Evolutionary conservation across 768 basidiomycete genomes (phyloP).

Genomic region (Phallus indusiatus): DNA sequence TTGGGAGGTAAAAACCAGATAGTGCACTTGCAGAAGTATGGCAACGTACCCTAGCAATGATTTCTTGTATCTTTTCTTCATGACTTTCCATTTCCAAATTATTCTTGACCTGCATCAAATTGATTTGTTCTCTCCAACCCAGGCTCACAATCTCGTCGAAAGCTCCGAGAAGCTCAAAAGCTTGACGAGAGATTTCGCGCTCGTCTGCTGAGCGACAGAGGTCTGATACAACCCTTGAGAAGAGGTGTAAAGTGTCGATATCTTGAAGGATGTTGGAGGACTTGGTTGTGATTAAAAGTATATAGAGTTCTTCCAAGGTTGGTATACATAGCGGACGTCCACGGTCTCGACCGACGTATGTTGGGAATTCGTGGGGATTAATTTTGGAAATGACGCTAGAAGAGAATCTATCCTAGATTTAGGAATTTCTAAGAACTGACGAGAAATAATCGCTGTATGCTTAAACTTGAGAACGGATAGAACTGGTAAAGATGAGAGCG

Average conservation of each 20-base stretch:
- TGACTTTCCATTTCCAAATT: conserved; percentile 86
- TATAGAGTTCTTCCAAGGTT: conserved; percentile 93
- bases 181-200: conserved; percentile 79
- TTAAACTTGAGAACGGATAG: background rate
- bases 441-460: conserved; percentile 77
- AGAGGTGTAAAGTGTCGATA: conserved; percentile 91
- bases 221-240: conserved; percentile 89
- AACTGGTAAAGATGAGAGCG: background rate
- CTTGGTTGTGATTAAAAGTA: conserved; percentile 95
- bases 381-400: conserved; percentile 92
- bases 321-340: conserved; percentile 95
- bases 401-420: conserved; percentile 90
- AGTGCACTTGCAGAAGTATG: background rate
- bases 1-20: background rate
- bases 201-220: conserved; percentile 81
- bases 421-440: conserved; percentile 92
- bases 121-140: conserved; percentile 76
- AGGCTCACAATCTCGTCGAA: conserved; percentile 95
- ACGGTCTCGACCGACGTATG: conserved; percentile 94
- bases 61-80: conserved; percentile 94
- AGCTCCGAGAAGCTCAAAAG: conserved; percentile 88
- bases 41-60: conserved; percentile 71
- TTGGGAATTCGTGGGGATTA: conserved; percentile 90
- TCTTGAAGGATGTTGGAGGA: conserved; percentile 98
- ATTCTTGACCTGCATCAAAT: conserved; percentile 68